Percentiles rank a stretch among this genome's conserved stretches.
These are phyloP conservation scores for Tylopilus balloui DNA, from an alignment of 768 basidiomycete species.

Conservation along the genomic window DNA sequence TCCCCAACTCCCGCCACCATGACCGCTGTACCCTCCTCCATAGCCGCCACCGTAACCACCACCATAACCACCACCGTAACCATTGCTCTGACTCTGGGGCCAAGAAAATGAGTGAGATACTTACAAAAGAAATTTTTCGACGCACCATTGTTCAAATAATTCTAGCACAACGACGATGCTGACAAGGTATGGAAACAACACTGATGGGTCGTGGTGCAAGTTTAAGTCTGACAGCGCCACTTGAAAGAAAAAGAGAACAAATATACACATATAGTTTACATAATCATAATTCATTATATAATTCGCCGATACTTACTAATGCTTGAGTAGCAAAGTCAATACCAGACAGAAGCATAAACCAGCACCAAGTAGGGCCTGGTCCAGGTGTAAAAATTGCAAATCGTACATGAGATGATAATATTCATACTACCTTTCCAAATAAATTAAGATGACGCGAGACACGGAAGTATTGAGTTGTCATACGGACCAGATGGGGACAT, in stretches of 20 bases:
- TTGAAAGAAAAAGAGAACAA: conserved; percentile 17
- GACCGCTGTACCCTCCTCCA: conserved; percentile 29
- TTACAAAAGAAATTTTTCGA: neutral
- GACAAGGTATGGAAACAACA: conserved; percentile 1
- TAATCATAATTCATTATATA: conserved; percentile 8
- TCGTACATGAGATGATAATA: conserved; percentile 10
- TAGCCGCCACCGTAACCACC: conserved; percentile 21
- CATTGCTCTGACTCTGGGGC: conserved; percentile 31
- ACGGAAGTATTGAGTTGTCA: conserved; percentile 5
- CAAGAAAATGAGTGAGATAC: neutral
- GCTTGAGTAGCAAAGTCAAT: too few species aligned
- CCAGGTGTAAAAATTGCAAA: conserved; percentile 8
- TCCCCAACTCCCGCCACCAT: conserved; percentile 32
- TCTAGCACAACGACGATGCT: neutral
- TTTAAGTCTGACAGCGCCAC: conserved; percentile 6
- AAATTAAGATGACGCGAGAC: neutral
- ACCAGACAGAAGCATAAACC: too few species aligned
- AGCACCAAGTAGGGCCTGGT: neutral
- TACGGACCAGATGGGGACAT: conserved; percentile 3
- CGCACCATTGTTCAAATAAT: conserved; percentile 20
- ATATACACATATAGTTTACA: conserved; percentile 7
- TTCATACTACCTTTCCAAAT: conserved; percentile 5
- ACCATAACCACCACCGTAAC: conserved; percentile 31
- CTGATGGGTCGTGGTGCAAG: conserved; percentile 23
- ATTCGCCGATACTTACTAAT: neutral